Conservation (phyloP, 495 filamentous ascomycete genomes). For the Bacidia rubella region DNA sequence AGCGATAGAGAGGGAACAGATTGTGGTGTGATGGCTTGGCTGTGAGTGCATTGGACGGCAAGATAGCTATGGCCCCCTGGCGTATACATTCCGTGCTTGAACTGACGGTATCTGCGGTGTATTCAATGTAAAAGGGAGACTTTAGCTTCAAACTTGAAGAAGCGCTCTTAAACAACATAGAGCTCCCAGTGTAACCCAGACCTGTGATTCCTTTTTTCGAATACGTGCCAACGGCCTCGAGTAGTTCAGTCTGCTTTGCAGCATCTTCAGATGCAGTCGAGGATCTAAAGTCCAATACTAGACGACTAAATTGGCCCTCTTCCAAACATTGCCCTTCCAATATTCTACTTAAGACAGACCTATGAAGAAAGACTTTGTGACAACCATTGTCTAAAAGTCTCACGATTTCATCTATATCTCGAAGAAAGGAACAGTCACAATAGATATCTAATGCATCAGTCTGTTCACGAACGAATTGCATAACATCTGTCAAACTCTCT, state of each 20-base stretch:
- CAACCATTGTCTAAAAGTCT: constrained; percentile 76
- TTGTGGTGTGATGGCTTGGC: constrained; percentile 39
- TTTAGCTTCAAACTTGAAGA: constrained; percentile 20
- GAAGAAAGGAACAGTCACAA: constrained; percentile 61
- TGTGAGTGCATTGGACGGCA: constrained; percentile 58
- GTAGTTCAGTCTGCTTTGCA: background rate
- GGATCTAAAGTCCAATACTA: constrained; percentile 13
- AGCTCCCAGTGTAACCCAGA: background rate
- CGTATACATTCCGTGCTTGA: constrained; percentile 20
- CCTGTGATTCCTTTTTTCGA: constrained; percentile 12
- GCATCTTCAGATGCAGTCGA: constrained; percentile 24
- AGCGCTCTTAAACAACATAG: constrained; percentile 21
- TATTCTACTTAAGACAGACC: constrained; percentile 46
- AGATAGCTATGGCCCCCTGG: constrained; percentile 57
- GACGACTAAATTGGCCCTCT: constrained; percentile 19
- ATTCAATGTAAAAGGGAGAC: background rate
- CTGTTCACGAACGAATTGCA: constrained; percentile 54
- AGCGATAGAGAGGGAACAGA: constrained; percentile 50
- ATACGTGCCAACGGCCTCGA: background rate
- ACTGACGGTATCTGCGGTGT: background rate
- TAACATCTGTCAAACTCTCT: constrained; percentile 43
- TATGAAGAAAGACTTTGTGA: constrained; percentile 68
- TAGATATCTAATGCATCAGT: constrained; percentile 53
- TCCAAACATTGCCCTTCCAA: constrained; percentile 20
- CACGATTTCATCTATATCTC: constrained; percentile 54